A percentile compares a stretch with the other conserved stretches of the same genome.
Conservation (phyloP, 108 stramenopile genomes). For the Cyclotella atomus region DNA sequence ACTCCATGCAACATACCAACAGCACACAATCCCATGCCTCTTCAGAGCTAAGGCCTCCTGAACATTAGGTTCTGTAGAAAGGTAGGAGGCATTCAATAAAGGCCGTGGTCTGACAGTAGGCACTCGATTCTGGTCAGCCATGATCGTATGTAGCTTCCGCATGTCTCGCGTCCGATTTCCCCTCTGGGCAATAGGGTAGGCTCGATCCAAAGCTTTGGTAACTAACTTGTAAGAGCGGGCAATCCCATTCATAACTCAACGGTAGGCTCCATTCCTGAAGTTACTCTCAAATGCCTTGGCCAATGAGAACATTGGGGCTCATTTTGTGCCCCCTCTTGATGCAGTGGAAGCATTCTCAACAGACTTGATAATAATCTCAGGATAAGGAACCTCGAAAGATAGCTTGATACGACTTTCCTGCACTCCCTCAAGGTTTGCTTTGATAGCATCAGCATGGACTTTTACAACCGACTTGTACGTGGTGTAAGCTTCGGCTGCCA, state of each 20-base stretch:
- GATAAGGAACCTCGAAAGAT: conserved; percentile 6
- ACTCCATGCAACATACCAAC: background rate
- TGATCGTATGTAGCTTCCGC: background rate
- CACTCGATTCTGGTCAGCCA: background rate
- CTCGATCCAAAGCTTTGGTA: background rate
- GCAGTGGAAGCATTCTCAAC: background rate
- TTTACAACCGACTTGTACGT: background rate
- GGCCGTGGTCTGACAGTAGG: background rate
- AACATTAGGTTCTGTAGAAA: background rate
- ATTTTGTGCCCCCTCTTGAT: background rate
- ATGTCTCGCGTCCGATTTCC: background rate
- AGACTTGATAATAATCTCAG: background rate
- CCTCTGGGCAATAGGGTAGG: background rate
- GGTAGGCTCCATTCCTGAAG: background rate
- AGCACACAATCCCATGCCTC: conserved; percentile 15
- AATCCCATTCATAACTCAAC: background rate
- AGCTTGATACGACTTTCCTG: background rate
- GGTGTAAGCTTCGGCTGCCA: conserved; percentile 1
- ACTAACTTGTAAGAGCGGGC: background rate
- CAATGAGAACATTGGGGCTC: background rate
- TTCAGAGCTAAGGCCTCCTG: background rate
- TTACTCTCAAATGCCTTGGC: background rate
- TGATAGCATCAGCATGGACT: conserved; percentile 8
- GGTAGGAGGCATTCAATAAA: background rate
- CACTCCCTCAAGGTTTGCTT: background rate